Evolutionary conservation across 768 basidiomycete species (phyloP).

Genomic region (Hypholoma sublateritium): DNA sequence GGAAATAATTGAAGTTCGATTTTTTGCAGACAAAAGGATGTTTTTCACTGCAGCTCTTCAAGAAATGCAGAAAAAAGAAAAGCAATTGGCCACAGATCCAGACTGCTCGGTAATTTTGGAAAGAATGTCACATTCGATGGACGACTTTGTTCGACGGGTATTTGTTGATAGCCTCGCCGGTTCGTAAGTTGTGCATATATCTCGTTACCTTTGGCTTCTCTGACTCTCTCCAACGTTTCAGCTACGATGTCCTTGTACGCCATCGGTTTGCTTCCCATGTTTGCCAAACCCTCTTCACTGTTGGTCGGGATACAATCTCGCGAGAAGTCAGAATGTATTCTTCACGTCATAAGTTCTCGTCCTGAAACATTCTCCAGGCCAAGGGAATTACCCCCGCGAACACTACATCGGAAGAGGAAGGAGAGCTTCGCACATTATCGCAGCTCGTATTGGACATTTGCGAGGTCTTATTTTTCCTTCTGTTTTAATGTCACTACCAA

Average conservation of each 20-base stretch:
- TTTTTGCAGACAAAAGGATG: constrained; percentile 61
- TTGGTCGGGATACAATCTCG: constrained; percentile 60
- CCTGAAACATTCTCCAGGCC: constrained; percentile 33
- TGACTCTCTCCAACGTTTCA: constrained; percentile 19
- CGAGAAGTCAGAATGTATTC: constrained; percentile 53
- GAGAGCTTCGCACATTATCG: constrained; percentile 68
- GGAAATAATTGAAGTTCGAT: background rate
- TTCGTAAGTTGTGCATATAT: constrained; percentile 59
- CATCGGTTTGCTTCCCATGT: constrained; percentile 97
- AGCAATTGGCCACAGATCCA: constrained; percentile 87
- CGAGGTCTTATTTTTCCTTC: constrained; percentile 43
- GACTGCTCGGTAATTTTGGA: constrained; percentile 92
- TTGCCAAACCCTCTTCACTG: constrained; percentile 82
- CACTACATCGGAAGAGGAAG: constrained; percentile 48
- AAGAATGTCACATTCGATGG: constrained; percentile 89
- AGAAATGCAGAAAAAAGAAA: constrained; percentile 88
- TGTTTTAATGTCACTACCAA: constrained; percentile 4
- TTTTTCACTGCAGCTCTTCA: constrained; percentile 82
- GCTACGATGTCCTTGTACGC: constrained; percentile 62
- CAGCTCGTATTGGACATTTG: constrained; percentile 63
- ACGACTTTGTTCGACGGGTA: constrained; percentile 92
- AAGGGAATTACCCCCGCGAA: constrained; percentile 52
- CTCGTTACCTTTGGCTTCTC: background rate
- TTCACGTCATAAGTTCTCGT: background rate
- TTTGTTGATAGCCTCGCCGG: constrained; percentile 85